Evolutionary conservation across 768 basidiomycete species (phyloP).

Genomic region (Serendipita vermifera): DNA sequence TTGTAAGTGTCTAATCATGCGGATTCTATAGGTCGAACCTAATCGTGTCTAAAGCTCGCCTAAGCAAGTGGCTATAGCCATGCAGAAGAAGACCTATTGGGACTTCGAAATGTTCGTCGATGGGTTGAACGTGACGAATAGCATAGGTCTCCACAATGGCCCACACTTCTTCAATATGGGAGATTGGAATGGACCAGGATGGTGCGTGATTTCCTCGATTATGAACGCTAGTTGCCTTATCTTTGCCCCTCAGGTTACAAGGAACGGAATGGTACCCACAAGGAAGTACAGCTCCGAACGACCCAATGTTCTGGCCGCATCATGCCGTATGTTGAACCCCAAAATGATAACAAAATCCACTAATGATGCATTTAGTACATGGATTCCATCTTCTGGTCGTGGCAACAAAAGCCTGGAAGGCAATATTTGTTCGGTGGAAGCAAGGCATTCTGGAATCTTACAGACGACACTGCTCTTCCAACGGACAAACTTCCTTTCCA

Average conservation of each 20-base stretch:
- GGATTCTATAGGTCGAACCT: not conserved
- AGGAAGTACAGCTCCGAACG: not conserved
- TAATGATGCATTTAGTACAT: not conserved
- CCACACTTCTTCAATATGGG: constrained; percentile 5
- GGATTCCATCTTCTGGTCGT: not conserved
- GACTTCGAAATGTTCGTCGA: not conserved
- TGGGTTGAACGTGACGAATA: not conserved
- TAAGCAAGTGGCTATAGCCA: not conserved
- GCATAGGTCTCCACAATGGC: not conserved
- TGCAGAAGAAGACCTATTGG: not conserved
- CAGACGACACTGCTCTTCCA: not conserved
- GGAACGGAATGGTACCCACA: not conserved
- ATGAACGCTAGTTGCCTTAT: not conserved
- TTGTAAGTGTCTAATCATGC: not conserved
- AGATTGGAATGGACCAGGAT: not conserved
- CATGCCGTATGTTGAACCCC: not conserved
- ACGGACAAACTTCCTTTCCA: constrained; percentile 1
- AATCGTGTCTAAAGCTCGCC: not conserved
- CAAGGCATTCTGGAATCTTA: not conserved
- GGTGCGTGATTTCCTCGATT: not conserved
- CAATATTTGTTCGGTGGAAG: not conserved
- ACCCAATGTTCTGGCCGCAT: not conserved
- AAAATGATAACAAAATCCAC: not conserved
- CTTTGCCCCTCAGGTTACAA: not conserved
- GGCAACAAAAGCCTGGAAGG: constrained; percentile 5